Conservation (phyloP, 495 filamentous ascomycete genomes). For the Articulospora tetracladia region DNA sequence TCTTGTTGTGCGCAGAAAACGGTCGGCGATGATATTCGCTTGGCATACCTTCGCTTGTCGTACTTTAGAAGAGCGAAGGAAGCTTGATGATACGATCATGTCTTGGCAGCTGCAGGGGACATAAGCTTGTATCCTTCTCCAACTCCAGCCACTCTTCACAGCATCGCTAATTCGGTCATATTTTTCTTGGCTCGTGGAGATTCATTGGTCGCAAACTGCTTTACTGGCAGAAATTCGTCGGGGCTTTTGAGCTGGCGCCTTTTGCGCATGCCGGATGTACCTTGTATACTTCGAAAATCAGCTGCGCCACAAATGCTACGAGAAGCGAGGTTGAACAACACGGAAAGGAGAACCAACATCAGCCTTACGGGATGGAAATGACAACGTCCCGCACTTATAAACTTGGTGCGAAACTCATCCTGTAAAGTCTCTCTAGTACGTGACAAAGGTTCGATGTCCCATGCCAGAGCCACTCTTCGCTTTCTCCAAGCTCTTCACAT, state of each 20-base stretch:
- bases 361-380: neutral
- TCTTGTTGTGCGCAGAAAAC: too few species aligned
- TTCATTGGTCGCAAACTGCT: neutral
- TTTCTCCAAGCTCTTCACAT: neutral
- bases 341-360: neutral
- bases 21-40: neutral
- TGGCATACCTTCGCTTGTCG: neutral
- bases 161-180: neutral
- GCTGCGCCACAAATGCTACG: neutral
- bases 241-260: too few species aligned
- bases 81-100: neutral
- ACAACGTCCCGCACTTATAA: neutral
- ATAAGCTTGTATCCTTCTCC: neutral
- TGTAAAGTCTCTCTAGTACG: neutral
- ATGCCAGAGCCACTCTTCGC: neutral
- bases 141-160: neutral
- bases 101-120: neutral
- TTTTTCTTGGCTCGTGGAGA: too few species aligned
- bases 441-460: neutral
- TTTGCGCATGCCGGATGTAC: neutral
- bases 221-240: too few species aligned
- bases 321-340: neutral
- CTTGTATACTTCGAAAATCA: neutral
- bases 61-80: neutral
- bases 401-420: neutral